Base-by-base conservation (phyloP, 2,329 filamentous ascomycete genomes). In the Tolypocladium endophyticum region DNA sequence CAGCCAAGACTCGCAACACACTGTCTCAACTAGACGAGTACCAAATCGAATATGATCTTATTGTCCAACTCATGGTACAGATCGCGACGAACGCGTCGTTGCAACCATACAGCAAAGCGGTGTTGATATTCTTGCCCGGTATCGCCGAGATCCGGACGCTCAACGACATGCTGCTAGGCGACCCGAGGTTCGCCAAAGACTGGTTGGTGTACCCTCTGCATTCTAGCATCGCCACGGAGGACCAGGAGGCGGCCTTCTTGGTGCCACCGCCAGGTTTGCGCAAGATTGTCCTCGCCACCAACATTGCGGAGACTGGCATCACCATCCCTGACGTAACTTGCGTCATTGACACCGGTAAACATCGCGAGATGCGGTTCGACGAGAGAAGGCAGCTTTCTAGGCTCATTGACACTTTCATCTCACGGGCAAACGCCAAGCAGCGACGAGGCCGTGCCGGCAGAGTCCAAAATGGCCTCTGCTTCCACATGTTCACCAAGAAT, bases 241-340 rank as follows among this genome's bases (percentile, higher is more conserved):
- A 99, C 62, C 94, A 99, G 71, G 93, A 99, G 73, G 87, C 89
- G 39, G 94, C 94, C 0, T 99, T 99, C 71, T 78, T 90, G 7
- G 76, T 96, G 0, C 94, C 94, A 7, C 91, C 92, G 1, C 81
- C 80, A 3, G 93, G 93, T 0, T 80, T 86, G 60, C 84, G 92
- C 63, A 99, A 99, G 76, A 94, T 99, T 64, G 93, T 99, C 2
- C 82, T 99, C 59, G 92, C 94, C 1, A 99, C 94, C 18, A 99
- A 99, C 70, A 99, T 99, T 71, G 94, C 94, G 5, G 94, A 99
- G 73, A 99, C 94, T 0, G 94, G 94, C 77, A 96, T 99, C 69
- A 99, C 94, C 0, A 99, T 99, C 64, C 94, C 94, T 1, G 94
- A 99, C 70, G 90, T 99, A 36, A 97, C 94, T 0, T 96, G 92